A percentile compares a stretch with the other conserved stretches of the same genome.
Conservation (phyloP, 495 filamentous ascomycete species). For the Penicillium pulvis region DNA sequence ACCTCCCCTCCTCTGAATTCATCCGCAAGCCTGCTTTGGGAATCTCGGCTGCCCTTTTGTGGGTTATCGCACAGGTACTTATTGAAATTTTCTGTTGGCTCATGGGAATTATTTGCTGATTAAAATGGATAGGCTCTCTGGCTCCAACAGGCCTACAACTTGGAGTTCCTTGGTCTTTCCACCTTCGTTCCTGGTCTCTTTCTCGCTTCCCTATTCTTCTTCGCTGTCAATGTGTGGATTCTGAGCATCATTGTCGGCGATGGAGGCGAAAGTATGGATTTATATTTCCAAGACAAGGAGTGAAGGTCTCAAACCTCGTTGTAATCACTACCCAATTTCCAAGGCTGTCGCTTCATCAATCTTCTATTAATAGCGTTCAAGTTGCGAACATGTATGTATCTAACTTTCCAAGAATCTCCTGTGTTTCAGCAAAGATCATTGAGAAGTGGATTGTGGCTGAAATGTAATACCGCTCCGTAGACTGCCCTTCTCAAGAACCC, state of each 20-base stretch:
- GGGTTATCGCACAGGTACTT: slow-evolving; percentile 68
- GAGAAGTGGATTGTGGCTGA: too few relatives aligned
- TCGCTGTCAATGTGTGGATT: slow-evolving; percentile 83
- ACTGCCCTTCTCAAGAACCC: too few relatives aligned
- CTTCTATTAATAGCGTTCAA: too few relatives aligned
- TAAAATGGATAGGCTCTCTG: slow-evolving; percentile 61
- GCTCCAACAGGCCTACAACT: slow-evolving; percentile 84
- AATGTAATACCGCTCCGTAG: too few relatives aligned
- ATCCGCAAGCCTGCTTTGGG: slow-evolving; percentile 60
- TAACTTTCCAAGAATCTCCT: too few relatives aligned
- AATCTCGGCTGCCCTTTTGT: slow-evolving; percentile 61
- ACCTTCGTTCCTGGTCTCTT: slow-evolving; percentile 86
- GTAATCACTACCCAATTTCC: not conserved
- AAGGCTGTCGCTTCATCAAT: too few relatives aligned
- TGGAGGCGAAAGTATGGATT: slow-evolving; percentile 39
- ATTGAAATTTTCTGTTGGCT: too few relatives aligned
- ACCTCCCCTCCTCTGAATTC: slow-evolving; percentile 78
- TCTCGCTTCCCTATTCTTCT: slow-evolving; percentile 73
- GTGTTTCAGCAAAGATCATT: too few relatives aligned
- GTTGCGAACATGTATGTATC: too few relatives aligned
- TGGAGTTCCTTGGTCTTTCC: slow-evolving; percentile 87
- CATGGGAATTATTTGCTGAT: not conserved
- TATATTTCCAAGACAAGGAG: not conserved
- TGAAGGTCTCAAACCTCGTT: not conserved
- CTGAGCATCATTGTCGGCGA: slow-evolving; percentile 77